Evolutionary conservation across 768 basidiomycete species (phyloP).

Genomic region (Xerocomellus intermedius): DNA sequence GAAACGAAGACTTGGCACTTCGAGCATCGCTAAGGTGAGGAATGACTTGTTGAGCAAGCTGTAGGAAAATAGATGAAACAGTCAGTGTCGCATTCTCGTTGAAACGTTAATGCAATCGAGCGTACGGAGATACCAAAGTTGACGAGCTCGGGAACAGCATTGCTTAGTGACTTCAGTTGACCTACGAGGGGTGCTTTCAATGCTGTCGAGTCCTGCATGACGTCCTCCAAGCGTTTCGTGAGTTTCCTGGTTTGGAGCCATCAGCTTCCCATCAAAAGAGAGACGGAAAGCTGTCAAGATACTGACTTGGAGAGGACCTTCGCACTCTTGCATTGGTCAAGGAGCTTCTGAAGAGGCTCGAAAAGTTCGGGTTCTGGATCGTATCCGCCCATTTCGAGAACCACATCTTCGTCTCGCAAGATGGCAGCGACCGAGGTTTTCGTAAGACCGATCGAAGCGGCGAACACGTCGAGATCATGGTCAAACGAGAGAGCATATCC

Average conservation of each 20-base stretch:
- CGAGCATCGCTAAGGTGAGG: slow-evolving; percentile 83
- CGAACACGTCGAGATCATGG: slow-evolving; percentile 90
- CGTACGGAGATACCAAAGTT: slow-evolving; percentile 89
- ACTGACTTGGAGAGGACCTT: slow-evolving; percentile 77
- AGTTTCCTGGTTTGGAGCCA: slow-evolving; percentile 66
- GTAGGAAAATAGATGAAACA: neutral
- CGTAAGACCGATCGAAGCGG: slow-evolving; percentile 85
- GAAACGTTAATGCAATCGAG: neutral
- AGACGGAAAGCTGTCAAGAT: neutral
- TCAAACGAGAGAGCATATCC: slow-evolving; percentile 82
- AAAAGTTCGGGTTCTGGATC: slow-evolving; percentile 76
- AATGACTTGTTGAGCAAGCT: slow-evolving; percentile 90
- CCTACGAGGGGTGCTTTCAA: slow-evolving; percentile 69
- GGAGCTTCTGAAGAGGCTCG: slow-evolving; percentile 74
- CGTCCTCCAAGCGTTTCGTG: slow-evolving; percentile 78
- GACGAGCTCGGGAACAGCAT: slow-evolving; percentile 74
- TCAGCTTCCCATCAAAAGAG: neutral
- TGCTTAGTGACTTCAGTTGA: slow-evolving; percentile 70
- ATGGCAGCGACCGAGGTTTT: slow-evolving; percentile 80
- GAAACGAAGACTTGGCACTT: slow-evolving; percentile 73
- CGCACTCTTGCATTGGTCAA: slow-evolving; percentile 79
- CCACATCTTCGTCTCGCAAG: slow-evolving; percentile 75
- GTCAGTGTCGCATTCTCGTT: neutral
- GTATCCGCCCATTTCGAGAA: slow-evolving; percentile 69
- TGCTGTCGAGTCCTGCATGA: slow-evolving; percentile 68